A percentile compares a stretch with the other conserved stretches of the same genome.
These are phyloP conservation scores for Hypoxylon fragiforme DNA, from an alignment of 495 filamentous ascomycete genomes.

Conservation along the genomic window DNA sequence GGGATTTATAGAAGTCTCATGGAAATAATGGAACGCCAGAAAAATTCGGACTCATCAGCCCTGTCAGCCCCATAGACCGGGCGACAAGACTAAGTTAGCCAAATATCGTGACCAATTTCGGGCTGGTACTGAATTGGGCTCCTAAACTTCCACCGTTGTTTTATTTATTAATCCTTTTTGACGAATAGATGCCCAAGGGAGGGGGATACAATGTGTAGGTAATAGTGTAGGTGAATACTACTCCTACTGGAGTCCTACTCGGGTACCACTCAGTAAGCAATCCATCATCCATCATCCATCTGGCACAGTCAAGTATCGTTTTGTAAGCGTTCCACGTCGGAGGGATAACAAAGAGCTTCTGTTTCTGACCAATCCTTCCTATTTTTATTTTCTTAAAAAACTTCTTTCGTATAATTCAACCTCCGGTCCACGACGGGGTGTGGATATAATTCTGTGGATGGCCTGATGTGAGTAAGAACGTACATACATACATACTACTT, in stretches of 20 bases:
- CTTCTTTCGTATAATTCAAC: background rate
- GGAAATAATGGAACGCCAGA: slow-evolving; percentile 10
- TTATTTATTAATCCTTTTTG: background rate
- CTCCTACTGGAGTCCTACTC: too few species aligned
- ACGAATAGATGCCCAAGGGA: background rate
- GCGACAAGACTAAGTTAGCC: background rate
- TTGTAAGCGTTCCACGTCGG: too few species aligned
- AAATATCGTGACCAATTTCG: slow-evolving; percentile 31
- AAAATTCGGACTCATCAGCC: slow-evolving; percentile 30
- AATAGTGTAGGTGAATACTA: too few species aligned
- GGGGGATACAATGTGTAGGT: too few species aligned
- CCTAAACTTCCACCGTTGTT: slow-evolving; percentile 3
- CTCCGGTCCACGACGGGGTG: slow-evolving; percentile 8
- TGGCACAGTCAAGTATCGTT: too few species aligned
- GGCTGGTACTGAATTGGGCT: slow-evolving; percentile 20
- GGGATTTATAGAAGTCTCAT: slow-evolving; percentile 15
- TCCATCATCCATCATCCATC: too few species aligned
- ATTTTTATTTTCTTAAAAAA: slow-evolving; percentile 1
- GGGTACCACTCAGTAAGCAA: too few species aligned
- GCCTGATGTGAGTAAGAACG: too few species aligned
- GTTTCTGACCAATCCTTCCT: too few species aligned
- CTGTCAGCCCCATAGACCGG: slow-evolving; percentile 32
- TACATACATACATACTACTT: too few species aligned
- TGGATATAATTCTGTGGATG: slow-evolving; percentile 6
- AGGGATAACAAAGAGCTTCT: too few species aligned